Percentiles rank a stretch among this genome's conserved stretches.
These are phyloP conservation scores for Zygotorulaspora chibaensis DNA, from an alignment of 805 yeast species.

Conservation along the genomic window DNA sequence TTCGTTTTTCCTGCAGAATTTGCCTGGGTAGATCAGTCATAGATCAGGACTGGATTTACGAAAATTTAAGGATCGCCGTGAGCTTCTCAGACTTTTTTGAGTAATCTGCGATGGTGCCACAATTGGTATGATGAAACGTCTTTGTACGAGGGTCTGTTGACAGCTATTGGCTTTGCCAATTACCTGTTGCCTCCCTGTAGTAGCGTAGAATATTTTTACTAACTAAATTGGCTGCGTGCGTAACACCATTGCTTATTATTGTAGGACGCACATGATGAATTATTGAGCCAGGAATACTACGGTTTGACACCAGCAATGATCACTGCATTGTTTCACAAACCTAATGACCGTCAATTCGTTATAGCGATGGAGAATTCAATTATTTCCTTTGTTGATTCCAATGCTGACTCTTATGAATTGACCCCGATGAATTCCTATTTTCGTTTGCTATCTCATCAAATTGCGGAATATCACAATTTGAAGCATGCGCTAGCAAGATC, in stretches of 20 bases:
- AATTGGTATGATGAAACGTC: too few relatives aligned
- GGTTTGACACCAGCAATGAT: conserved; percentile 34
- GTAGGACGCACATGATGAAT: neutral
- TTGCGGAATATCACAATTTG: conserved; percentile 61
- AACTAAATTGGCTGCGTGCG: neutral
- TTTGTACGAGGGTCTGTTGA: too few relatives aligned
- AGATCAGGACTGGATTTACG: too few relatives aligned
- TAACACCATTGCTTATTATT: neutral
- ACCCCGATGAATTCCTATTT: conserved; percentile 64
- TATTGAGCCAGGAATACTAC: conserved; percentile 1
- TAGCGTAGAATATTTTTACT: neutral
- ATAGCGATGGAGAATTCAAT: conserved; percentile 47
- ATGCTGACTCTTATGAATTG: conserved; percentile 40
- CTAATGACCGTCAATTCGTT: conserved; percentile 48
- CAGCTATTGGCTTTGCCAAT: too few relatives aligned
- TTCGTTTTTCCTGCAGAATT: too few relatives aligned
- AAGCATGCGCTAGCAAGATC: conserved; percentile 50
- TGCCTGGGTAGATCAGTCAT: too few relatives aligned
- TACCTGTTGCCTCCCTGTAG: neutral
- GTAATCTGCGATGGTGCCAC: too few relatives aligned
- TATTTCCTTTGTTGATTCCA: conserved; percentile 42
- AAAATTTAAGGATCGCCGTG: too few relatives aligned
- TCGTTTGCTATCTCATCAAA: conserved; percentile 61
- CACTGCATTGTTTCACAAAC: conserved; percentile 39
- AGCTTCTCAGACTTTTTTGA: too few relatives aligned